Percentiles rank a stretch among this genome's conserved stretches.
These are phyloP conservation scores for Astraeus odoratus DNA, from an alignment of 768 basidiomycete genomes.

Conservation along the genomic window DNA sequence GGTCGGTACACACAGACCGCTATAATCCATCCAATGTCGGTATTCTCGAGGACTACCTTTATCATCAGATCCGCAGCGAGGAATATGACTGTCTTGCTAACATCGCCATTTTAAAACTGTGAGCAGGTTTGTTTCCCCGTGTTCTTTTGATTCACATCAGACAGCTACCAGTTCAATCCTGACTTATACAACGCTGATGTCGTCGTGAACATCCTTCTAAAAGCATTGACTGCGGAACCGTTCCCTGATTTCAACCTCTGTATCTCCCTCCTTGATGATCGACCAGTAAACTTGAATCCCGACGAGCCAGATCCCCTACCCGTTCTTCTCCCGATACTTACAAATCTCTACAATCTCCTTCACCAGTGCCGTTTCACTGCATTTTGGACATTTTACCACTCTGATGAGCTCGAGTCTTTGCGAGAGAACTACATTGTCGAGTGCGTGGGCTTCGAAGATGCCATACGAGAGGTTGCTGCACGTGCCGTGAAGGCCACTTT, in stretches of 20 bases:
- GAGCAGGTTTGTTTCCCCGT: conserved; percentile 16
- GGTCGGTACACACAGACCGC: conserved; percentile 83
- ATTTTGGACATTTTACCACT: conserved; percentile 75
- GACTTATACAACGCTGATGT: conserved; percentile 90
- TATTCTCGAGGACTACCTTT: conserved; percentile 94
- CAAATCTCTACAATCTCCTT: conserved; percentile 60
- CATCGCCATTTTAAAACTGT: conserved; percentile 92
- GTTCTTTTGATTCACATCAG: background rate
- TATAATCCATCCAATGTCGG: conserved; percentile 94
- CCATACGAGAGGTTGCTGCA: conserved; percentile 71
- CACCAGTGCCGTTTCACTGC: conserved; percentile 83
- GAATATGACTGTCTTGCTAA: conserved; percentile 96
- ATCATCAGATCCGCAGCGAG: conserved; percentile 84
- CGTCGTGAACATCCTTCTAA: conserved; percentile 90
- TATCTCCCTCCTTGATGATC: conserved; percentile 85
- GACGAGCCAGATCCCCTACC: conserved; percentile 84
- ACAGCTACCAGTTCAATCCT: conserved; percentile 93
- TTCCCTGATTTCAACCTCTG: conserved; percentile 93
- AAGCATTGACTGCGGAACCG: conserved; percentile 78
- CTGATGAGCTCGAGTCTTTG: conserved; percentile 60
- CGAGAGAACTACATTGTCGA: conserved; percentile 86
- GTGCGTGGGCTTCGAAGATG: conserved; percentile 74
- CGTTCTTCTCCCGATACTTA: conserved; percentile 58
- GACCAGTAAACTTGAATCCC: conserved; percentile 42
- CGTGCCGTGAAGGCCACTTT: conserved; percentile 76